Evolutionary conservation across 176 grass and related monocot species (phyloP), one percentile per base, ranked within the genome.

Genomic region (Oryza brachyantha): DNA sequence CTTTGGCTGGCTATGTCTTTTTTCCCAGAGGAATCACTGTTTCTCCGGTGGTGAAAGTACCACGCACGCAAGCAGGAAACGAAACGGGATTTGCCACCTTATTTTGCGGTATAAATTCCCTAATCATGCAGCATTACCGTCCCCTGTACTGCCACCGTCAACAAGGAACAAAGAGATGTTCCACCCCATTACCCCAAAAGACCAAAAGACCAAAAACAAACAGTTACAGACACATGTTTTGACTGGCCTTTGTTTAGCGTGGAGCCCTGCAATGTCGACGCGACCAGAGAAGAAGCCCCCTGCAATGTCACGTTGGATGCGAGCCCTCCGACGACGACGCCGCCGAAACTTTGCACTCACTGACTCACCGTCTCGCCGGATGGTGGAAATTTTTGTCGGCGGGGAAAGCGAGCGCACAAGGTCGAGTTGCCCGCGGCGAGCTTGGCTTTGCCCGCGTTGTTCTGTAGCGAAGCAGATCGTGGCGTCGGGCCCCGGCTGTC

Each of bases 21-120:
- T 28, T 2, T 21, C 13, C 13, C 50, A 36, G 22, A 61, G 21
- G 54, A 70, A 84, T 84, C 43, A 42, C 50, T 84, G 40, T 63
- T 19, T 61, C 66, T 4, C 10, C 21, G 41, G 5, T 48, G 8
- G 41, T 12, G 37, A 50, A 4, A 68, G n/a, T 50, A 61, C 16
- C 34, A 29, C 4, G 46, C 26, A 42, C 10, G 26, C 16, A 60
- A 40, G 4, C 61, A 61, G 14, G 67, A 29, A 61, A 60, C 7
- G 26, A 80, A 60, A n/a, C 17, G 31, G 42, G n/a, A 25, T 13
- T 13, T 3, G 14, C 0, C 16, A n/a, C 67, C 3, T 11, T 68
- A n/a, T 31, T 25, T 9, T 13, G 13, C 39, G 13, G 32, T 41
- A 45, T 29, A 31, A 64, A 46, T 32, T 77, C 21, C 17, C 38